These are phyloP conservation scores for Pichia sp. DNA, from an alignment of 1,139 yeast species.

Conservation along the genomic window DNA sequence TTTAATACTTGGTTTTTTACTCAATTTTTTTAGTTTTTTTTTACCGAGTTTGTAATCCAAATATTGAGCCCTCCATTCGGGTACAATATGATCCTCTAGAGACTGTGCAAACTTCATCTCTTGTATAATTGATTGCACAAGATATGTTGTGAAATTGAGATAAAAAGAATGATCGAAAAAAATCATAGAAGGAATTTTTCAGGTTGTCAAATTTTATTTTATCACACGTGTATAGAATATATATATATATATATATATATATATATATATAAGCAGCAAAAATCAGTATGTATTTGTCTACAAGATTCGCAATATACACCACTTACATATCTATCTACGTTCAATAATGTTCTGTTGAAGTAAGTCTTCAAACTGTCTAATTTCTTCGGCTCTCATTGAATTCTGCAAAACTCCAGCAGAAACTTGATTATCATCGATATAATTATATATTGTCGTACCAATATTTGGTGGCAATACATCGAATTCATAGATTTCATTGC, in stretches of 20 bases:
- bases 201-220: too few relatives aligned
- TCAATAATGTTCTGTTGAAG: constrained; percentile 16
- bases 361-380: constrained; percentile 19
- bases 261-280: too few relatives aligned
- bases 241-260: too few relatives aligned
- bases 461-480: constrained; percentile 61
- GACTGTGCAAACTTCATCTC: constrained; percentile 59
- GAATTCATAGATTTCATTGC: constrained; percentile 58
- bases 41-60: constrained; percentile 67
- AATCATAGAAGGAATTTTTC: too few relatives aligned
- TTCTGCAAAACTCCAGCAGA: constrained; percentile 25
- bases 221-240: too few relatives aligned
- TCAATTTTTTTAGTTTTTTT: constrained; percentile 47
- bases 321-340: neutral
- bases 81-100: constrained; percentile 55
- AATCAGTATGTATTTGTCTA: too few relatives aligned
- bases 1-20: constrained; percentile 22
- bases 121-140: neutral
- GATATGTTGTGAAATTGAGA: neutral
- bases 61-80: constrained; percentile 84
- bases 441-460: constrained; percentile 35
- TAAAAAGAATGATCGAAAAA: neutral
- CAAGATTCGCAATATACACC: neutral
- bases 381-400: constrained; percentile 22
- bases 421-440: constrained; percentile 32